Evolutionary conservation across 2,329 filamentous ascomycete species (phyloP), one percentile per base, ranked within the genome.

Genomic region (Chaetomium olivaceum): DNA sequence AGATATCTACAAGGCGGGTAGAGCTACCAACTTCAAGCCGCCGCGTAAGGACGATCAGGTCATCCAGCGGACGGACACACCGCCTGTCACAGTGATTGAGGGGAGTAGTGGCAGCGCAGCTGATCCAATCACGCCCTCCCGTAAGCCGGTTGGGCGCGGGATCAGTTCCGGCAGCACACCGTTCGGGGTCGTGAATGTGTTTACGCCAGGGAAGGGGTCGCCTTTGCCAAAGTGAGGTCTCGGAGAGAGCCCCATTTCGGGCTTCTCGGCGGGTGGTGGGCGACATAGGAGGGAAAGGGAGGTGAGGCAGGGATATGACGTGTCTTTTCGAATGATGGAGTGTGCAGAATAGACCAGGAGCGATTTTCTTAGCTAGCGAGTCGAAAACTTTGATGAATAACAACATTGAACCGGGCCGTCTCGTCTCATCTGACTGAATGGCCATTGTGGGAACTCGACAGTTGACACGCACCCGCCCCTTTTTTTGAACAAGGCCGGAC

Each of bases 1-100:
- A 74, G 92, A 96, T 72, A 92, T 98, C 8, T 97, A 97, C 77
- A 78, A 80, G 31, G 79, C 72, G 56, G 73, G 74, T 9, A 74
- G 80, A 36, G 79, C 83, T 19, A 78, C 79, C 61, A 82, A 83
- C 72, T 85, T 83, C 68, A 83, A 83, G 69, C 80, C 82, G 52
- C 82, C 80, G 43, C 79, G 80, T 67, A 81, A 78, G 69, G 82
- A 82, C 58, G 82, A 79, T 23, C 72, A 76, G 64, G 76, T 79
- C 11, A 74, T 80, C 8, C 76, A 80, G 62, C 79, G 84, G 62
- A 81, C 79, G n/a, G 83, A 85, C 58, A 87, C 84, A 3, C 85
- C 85, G 3, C 84, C 86, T 4, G 76, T 83, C 12, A 74, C 78
- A 25, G 69, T 29, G 33, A 23, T 39, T 16, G 46, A 50, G 43